Percentiles rank a stretch among this genome's conserved stretches.
These are phyloP conservation scores for Aspergillus pseudonomiae DNA, from an alignment of 2,329 filamentous ascomycete species.

Conservation along the genomic window DNA sequence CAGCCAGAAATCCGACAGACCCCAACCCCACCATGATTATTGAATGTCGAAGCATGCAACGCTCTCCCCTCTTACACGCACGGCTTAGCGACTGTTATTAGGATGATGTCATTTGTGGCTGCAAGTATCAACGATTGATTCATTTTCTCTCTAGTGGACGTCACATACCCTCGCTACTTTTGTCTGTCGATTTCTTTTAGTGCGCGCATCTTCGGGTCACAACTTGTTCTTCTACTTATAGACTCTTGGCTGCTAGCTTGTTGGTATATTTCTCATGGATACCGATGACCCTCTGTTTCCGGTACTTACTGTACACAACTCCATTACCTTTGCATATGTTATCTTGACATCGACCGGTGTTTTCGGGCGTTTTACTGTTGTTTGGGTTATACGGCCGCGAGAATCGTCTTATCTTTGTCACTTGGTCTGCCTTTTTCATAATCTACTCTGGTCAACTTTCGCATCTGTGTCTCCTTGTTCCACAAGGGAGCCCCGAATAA, in stretches of 20 bases:
- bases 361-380: constrained; percentile 11
- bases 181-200: constrained; percentile 6
- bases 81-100: not conserved
- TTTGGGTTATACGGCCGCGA: constrained; percentile 7
- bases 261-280: constrained; percentile 12
- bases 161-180: constrained; percentile 10
- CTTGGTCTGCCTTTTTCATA: constrained; percentile 3
- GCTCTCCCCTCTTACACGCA: not conserved
- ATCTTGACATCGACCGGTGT: constrained; percentile 19
- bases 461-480: not conserved
- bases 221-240: constrained; percentile 15
- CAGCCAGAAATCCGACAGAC: constrained; percentile 34
- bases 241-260: constrained; percentile 21
- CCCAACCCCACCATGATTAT: constrained; percentile 36
- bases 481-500: not conserved
- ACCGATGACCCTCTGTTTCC: not conserved
- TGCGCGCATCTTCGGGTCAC: not conserved
- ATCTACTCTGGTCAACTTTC: constrained; percentile 4
- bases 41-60: not conserved
- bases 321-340: constrained; percentile 17
- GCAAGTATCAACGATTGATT: constrained; percentile 9
- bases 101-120: not conserved
- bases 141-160: not conserved
- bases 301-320: constrained; percentile 13
- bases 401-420: constrained; percentile 1